Conservation (phyloP, 2,329 filamentous ascomycete genomes). For the Hortaea sp. region DNA sequence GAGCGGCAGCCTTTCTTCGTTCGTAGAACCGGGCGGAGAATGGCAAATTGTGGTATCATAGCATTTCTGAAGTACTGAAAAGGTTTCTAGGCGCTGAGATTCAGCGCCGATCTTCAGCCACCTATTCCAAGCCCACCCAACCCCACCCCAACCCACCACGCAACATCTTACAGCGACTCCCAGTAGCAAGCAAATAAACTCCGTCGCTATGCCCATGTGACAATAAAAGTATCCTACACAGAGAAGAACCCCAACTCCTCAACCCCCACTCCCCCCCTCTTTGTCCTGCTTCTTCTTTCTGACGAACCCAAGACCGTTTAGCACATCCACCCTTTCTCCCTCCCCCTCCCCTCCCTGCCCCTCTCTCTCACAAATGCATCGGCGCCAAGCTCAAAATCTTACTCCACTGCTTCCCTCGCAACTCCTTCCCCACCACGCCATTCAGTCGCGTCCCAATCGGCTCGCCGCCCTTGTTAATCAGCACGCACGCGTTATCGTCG, state of each 20-base stretch:
- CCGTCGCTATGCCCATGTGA: conserved; percentile 5
- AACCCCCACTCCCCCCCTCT: too few relatives aligned
- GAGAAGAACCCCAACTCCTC: background rate
- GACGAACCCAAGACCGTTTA: too few relatives aligned
- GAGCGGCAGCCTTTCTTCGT: too few relatives aligned
- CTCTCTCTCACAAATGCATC: conserved; percentile 51
- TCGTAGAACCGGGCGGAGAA: too few relatives aligned
- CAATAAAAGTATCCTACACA: background rate
- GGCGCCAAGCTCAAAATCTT: conserved; percentile 96
- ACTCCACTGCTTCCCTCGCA: conserved; percentile 90
- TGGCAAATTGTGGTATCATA: too few relatives aligned
- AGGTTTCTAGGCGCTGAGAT: too few relatives aligned
- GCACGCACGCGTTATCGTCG: conserved; percentile 94
- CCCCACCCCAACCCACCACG: too few relatives aligned
- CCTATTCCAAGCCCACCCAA: too few relatives aligned
- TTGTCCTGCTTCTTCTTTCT: too few relatives aligned
- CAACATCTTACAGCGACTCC: too few relatives aligned
- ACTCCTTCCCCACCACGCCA: conserved; percentile 77
- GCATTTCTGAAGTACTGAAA: too few relatives aligned
- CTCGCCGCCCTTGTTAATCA: conserved; percentile 94
- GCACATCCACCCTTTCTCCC: background rate
- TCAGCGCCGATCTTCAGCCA: too few relatives aligned
- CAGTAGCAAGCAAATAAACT: background rate
- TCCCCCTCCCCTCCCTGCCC: background rate
- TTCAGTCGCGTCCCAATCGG: conserved; percentile 88